Evolutionary conservation across 108 stramenopile genomes (phyloP).

Genomic region (Tribonema minus): DNA sequence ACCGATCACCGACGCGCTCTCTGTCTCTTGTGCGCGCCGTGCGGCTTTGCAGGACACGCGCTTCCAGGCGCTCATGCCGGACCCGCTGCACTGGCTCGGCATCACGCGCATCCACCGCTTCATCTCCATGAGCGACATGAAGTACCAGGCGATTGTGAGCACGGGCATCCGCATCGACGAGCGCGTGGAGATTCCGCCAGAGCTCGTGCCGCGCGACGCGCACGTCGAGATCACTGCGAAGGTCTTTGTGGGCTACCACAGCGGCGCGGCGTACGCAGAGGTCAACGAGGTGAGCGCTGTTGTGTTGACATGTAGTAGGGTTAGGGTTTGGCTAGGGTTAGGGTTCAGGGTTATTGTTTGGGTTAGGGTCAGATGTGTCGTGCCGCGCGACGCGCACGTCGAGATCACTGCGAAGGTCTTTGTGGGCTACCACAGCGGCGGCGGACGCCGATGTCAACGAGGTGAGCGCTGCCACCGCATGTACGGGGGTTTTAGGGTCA

Average conservation of each 20-base stretch:
- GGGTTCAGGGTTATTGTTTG: no score
- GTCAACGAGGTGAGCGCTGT: no score
- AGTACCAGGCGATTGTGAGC: slow-evolving; percentile 93
- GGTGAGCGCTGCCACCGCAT: no score
- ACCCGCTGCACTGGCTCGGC: slow-evolving; percentile 78
- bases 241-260: slow-evolving; percentile 97
- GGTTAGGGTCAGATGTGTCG: no score
- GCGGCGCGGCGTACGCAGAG: no score
- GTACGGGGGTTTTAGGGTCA: no score
- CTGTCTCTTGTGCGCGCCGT: no score
- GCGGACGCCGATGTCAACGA: slow-evolving; percentile 79
- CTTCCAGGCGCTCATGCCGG: slow-evolving; percentile 97
- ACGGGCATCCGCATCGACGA: slow-evolving; percentile 96
- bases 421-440: slow-evolving; percentile 98
- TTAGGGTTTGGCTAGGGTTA: no score
- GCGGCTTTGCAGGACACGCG: slow-evolving; percentile 94
- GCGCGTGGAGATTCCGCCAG: slow-evolving; percentile 93
- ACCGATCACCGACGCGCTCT: no score
- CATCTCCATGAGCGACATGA: slow-evolving; percentile 98
- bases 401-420: slow-evolving; percentile 97
- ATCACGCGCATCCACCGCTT: slow-evolving; percentile 66
- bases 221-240: slow-evolving; percentile 98
- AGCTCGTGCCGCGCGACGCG: slow-evolving; percentile 94
- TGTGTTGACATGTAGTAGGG: no score
- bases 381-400: no score